Evolutionary conservation across 1,284 basidiomycete species (phyloP).

Genomic region (Stygiomarasmius scandens): DNA sequence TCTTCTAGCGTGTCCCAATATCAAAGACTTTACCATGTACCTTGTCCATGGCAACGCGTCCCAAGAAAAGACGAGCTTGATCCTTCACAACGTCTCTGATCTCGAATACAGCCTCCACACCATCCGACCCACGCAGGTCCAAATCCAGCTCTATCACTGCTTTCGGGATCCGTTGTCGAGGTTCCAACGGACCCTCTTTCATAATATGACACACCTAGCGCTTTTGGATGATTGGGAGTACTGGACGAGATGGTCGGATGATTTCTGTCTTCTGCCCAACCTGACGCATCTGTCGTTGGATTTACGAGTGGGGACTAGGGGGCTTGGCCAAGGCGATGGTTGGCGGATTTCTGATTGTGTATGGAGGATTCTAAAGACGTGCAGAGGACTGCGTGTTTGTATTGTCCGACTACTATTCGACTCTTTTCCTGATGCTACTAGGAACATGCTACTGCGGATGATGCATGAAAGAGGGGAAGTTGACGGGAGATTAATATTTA

Average conservation of each 20-base stretch:
- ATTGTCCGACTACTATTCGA: background rate
- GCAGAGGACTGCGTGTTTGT: background rate
- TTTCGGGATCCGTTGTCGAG: background rate
- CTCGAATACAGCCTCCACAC: background rate
- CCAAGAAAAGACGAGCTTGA: background rate
- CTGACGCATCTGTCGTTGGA: slow-evolving; percentile 8
- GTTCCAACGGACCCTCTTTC: background rate
- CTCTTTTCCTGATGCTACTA: background rate
- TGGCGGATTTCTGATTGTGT: background rate
- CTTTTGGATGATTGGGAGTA: slow-evolving; percentile 6
- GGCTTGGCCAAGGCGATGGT: background rate
- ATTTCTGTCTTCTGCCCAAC: background rate
- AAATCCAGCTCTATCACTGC: slow-evolving; percentile 1
- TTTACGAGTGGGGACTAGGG: background rate
- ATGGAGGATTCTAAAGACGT: background rate
- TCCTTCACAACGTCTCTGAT: background rate
- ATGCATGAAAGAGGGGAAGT: background rate
- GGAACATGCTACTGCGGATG: background rate
- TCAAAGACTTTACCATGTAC: slow-evolving; percentile 3
- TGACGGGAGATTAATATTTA: background rate
- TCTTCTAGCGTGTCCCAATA: slow-evolving; percentile 1
- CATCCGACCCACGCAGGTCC: slow-evolving; percentile 2
- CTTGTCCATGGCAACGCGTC: background rate
- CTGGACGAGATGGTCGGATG: slow-evolving; percentile 1
- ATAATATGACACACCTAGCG: slow-evolving; percentile 1